These are phyloP conservation scores for Verticillium nonalfalfae DNA, from an alignment of 2,329 filamentous ascomycete species.

Conservation along the genomic window DNA sequence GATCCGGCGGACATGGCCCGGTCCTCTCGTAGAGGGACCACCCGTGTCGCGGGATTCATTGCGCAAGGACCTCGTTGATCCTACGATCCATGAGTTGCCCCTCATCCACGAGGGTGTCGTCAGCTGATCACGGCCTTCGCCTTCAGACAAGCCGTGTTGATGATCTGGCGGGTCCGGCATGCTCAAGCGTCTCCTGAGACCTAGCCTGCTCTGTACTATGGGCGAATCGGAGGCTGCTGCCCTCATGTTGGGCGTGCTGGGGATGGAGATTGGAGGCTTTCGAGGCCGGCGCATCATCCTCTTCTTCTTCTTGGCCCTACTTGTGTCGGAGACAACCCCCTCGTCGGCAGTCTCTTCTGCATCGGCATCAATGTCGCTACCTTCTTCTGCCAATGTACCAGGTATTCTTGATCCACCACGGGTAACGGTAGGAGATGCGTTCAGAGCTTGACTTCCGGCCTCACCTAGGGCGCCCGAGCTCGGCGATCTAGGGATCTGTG, in stretches of 20 bases:
- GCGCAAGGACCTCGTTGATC: constrained; percentile 37
- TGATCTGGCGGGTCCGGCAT: constrained; percentile 55
- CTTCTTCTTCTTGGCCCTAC: constrained; percentile 56
- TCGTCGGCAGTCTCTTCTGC: constrained; percentile 85
- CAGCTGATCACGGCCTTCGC: constrained; percentile 62
- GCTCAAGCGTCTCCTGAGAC: constrained; percentile 59
- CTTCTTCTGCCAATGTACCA: constrained; percentile 48
- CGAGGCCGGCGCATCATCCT: constrained; percentile 50
- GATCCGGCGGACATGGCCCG: constrained; percentile 58
- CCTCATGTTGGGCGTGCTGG: constrained; percentile 53
- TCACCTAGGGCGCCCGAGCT: constrained; percentile 26
- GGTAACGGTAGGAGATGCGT: constrained; percentile 40
- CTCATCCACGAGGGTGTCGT: constrained; percentile 51
- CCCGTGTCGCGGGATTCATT: constrained; percentile 48
- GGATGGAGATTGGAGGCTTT: constrained; percentile 54
- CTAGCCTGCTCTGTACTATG: constrained; percentile 37
- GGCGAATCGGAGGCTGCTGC: constrained; percentile 34
- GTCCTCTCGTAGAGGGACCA: constrained; percentile 44
- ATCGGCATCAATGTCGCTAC: constrained; percentile 69
- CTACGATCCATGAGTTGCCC: constrained; percentile 52
- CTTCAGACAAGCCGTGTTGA: constrained; percentile 65
- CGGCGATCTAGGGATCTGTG: constrained; percentile 35
- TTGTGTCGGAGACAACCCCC: constrained; percentile 36
- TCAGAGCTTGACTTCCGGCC: constrained; percentile 29
- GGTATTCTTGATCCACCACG: constrained; percentile 42